Percentiles rank a stretch among this genome's conserved stretches.
phyloP scores from a whole-genome alignment of 2,329 filamentous ascomycete genomes.

The Cladosporium sp. region DNA sequence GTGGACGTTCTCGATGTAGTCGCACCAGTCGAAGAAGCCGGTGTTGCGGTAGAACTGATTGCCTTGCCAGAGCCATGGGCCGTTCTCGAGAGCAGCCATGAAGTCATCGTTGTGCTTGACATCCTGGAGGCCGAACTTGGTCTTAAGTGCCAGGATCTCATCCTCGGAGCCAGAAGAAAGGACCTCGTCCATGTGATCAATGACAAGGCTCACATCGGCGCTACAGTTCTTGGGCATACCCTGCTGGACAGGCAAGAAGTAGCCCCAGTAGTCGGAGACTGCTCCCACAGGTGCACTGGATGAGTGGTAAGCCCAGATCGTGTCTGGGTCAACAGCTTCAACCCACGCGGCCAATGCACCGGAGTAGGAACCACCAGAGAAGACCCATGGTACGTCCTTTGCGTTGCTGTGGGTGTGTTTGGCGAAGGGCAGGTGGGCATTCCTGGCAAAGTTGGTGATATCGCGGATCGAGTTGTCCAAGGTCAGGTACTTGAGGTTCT shows the following conservation, averaged over 20 bases:
- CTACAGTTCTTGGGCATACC: constrained; percentile 59
- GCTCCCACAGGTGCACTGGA: constrained; percentile 54
- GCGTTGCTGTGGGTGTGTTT: constrained; percentile 46
- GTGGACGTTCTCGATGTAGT: constrained; percentile 37
- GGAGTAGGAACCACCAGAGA: constrained; percentile 54
- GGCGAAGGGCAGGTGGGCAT: constrained; percentile 52
- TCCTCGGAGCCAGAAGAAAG: constrained; percentile 26
- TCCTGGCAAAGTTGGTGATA: constrained; percentile 52
- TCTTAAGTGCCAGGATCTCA: constrained; percentile 44
- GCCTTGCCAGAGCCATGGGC: constrained; percentile 56
- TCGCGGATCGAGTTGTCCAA: constrained; percentile 53
- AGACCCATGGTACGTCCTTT: constrained; percentile 53
- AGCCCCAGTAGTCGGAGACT: constrained; percentile 56
- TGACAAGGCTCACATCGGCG: constrained; percentile 47
- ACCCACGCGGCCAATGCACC: constrained; percentile 56
- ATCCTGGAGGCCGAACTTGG: constrained; percentile 49
- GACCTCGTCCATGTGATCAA: constrained; percentile 45
- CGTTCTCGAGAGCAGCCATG: constrained; percentile 50
- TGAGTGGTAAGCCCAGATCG: constrained; percentile 58
- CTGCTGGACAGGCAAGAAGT: constrained; percentile 53
- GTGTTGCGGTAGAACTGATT: constrained; percentile 45
- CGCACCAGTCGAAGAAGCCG: constrained; percentile 44
- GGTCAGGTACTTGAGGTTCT: constrained; percentile 53
- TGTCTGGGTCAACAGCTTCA: constrained; percentile 49
- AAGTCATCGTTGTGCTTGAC: constrained; percentile 52